Conservation (phyloP, 495 filamentous ascomycete species). For the Lentithecium fluviatile region DNA sequence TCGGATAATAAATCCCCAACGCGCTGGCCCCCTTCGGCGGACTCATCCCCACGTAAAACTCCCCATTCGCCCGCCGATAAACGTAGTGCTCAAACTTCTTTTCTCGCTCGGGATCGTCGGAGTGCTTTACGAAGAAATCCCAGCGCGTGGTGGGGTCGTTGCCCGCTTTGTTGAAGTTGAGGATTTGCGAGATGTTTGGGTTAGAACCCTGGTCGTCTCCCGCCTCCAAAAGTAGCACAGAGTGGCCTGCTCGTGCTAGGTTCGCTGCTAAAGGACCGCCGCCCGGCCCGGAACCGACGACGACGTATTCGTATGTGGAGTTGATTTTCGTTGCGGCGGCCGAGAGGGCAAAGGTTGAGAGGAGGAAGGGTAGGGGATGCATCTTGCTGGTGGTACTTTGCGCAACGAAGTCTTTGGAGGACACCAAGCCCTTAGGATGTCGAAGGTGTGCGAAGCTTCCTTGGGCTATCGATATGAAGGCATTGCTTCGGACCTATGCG, state of each 20-base stretch:
- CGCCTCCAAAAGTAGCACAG: constrained; percentile 24
- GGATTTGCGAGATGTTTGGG: not conserved
- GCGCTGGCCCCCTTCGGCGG: constrained; percentile 46
- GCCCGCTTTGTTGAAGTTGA: not conserved
- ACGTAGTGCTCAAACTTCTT: constrained; percentile 9
- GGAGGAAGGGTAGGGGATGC: too few species aligned
- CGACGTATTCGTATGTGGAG: constrained; percentile 23
- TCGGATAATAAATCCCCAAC: constrained; percentile 51
- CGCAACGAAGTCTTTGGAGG: too few species aligned
- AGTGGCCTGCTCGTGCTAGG: constrained; percentile 15
- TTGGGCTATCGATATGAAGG: too few species aligned
- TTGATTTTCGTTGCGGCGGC: too few species aligned
- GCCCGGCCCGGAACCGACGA: constrained; percentile 25
- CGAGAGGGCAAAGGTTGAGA: too few species aligned
- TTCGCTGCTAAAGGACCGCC: constrained; percentile 22
- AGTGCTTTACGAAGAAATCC: constrained; percentile 31
- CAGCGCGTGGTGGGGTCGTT: constrained; percentile 6
- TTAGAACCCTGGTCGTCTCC: constrained; percentile 24
- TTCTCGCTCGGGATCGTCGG: not conserved
- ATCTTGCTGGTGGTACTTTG: too few species aligned
- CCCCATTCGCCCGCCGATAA: constrained; percentile 5
- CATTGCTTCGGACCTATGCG: too few species aligned
- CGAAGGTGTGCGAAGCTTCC: too few species aligned
- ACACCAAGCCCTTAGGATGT: too few species aligned
- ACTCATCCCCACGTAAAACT: constrained; percentile 30